Evolutionary conservation across 345 rosid species (phyloP).

Genomic region (Leavenworthia alabamica): DNA sequence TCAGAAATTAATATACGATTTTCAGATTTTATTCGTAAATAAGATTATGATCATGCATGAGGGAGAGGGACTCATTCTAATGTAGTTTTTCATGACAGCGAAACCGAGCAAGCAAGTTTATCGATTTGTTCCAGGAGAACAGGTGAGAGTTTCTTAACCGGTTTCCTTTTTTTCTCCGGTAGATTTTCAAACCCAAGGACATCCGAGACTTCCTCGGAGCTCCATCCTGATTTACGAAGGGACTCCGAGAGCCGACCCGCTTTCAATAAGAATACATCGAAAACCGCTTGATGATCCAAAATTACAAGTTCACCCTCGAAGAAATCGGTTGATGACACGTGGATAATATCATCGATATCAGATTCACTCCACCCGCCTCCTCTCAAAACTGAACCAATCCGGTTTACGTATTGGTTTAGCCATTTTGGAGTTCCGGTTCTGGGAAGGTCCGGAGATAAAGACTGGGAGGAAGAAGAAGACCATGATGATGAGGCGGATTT

Average conservation of each 20-base stretch:
- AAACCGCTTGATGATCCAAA: slow-evolving; percentile 55
- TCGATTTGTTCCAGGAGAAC: slow-evolving; percentile 48
- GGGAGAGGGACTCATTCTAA: too few species aligned
- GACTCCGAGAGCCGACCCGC: slow-evolving; percentile 69
- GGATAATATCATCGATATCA: slow-evolving; percentile 58
- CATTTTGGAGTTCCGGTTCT: slow-evolving; percentile 53
- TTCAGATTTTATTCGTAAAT: not conserved
- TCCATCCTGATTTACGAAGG: slow-evolving; percentile 79
- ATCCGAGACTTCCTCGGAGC: slow-evolving; percentile 80
- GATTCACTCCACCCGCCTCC: slow-evolving; percentile 77
- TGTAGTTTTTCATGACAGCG: slow-evolving; percentile 36
- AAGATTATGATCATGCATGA: not conserved
- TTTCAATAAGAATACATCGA: slow-evolving; percentile 61
- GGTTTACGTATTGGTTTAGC: slow-evolving; percentile 55
- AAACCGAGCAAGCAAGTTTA: slow-evolving; percentile 61
- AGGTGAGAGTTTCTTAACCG: slow-evolving; percentile 54
- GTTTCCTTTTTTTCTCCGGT: slow-evolving; percentile 54
- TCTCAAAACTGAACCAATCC: slow-evolving; percentile 62
- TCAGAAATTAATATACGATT: not conserved
- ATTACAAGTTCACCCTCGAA: slow-evolving; percentile 60
- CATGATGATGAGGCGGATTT: slow-evolving; percentile 42
- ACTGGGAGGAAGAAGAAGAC: not conserved
- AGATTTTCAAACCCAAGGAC: slow-evolving; percentile 62
- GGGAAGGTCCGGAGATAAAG: slow-evolving; percentile 56
- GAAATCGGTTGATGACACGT: slow-evolving; percentile 65